Evolutionary conservation across 768 basidiomycete genomes (phyloP), one percentile per base, ranked within the genome.

Genomic region (Hydnum rufescens): DNA sequence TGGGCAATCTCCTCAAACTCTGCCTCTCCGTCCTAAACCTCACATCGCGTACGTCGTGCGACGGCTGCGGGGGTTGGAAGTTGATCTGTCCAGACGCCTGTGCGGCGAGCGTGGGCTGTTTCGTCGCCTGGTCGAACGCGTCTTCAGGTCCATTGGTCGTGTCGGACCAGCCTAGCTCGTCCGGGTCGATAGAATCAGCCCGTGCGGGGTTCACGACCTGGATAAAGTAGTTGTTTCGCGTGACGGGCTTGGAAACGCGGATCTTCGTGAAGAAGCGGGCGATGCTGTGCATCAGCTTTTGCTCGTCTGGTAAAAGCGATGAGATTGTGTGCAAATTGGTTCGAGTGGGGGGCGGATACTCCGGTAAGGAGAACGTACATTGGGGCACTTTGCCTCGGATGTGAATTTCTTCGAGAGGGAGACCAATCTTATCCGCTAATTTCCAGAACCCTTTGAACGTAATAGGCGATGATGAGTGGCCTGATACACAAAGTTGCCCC

Each of bases 321-420:
- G 26, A 3, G 22, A 42, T 28, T 39, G 6, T 39, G 29, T 36
- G 6, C 32, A 5, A 30, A 26, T 26, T 26, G 13, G 44, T 18
- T 23, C 25, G 6, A n/a, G n/a, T n/a, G n/a, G n/a, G n/a, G n/a
- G n/a, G n/a, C n/a, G n/a, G n/a, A n/a, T n/a, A n/a, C n/a, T n/a
- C n/a, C n/a, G n/a, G n/a, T 13, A 47, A 23, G 16, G 19, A 4
- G 26, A 4, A 23, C 78, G 61, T 63, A 80, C 81, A 83, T 63
- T 75, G 75, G 18, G 82, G 80, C 34, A 85, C 83, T 59, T 77
- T 67, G 26, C 84, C 82, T 26, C 71, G 68, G 52, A 67, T 64
- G 64, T 86, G 82, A 42, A 85, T 83, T 51, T 82, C 76, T 51
- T 82, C 77, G 32, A 85, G 66, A 22, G 76, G 68, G 58, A 77